Evolutionary conservation across 2,329 filamentous ascomycete genomes (phyloP), one percentile per base, ranked within the genome.

Genomic region (Paraphaeosphaeria minitans): DNA sequence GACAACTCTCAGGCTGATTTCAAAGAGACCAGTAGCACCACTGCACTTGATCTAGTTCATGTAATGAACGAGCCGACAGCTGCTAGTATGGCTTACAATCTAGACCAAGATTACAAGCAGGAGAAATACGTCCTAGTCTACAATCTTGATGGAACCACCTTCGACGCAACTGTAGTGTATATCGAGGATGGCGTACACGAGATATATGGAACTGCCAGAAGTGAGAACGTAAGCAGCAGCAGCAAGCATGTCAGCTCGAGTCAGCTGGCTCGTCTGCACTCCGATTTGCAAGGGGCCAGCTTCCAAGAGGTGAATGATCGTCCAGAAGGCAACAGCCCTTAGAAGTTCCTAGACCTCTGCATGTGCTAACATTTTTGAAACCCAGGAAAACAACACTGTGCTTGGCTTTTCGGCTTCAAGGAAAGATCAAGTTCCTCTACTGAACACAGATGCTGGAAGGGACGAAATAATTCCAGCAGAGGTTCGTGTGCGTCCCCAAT

Each of bases 61-160:
- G 93, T 97, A 66, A 92, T 97, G 77, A 97, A 97, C 85, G 93
- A 97, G 82, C 93, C 93, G 73, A 97, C 93, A 73, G 93, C 93
- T 76, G 93, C 93, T 77, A 93, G 92, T 80, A 92, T 97, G 77
- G 93, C 93, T 71, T 97, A 97, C 80, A 93, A 93, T 78, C 86
- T 97, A 29, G 75, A 77, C 65, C 3, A 5, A n/a, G 16, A 16
- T 39, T 14, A 39, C 13, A 65, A 75, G 66, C 63, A 63, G 46
- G 75, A 77, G 60, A 74, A 73, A 63, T 69, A 76, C 63, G 69
- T 76, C 57, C 72, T 77, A 46, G 75, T 77, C 68, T 77, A 77
- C 68, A 75, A 77, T 72, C 74, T 77, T 56, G 75, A 75, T 71
- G 75, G 75, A 73, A 75, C 75, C 70, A 76, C 75, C 64, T 77